Evolutionary conservation across 495 filamentous ascomycete genomes (phyloP).

Genomic region (Tetracladium marchalianum): DNA sequence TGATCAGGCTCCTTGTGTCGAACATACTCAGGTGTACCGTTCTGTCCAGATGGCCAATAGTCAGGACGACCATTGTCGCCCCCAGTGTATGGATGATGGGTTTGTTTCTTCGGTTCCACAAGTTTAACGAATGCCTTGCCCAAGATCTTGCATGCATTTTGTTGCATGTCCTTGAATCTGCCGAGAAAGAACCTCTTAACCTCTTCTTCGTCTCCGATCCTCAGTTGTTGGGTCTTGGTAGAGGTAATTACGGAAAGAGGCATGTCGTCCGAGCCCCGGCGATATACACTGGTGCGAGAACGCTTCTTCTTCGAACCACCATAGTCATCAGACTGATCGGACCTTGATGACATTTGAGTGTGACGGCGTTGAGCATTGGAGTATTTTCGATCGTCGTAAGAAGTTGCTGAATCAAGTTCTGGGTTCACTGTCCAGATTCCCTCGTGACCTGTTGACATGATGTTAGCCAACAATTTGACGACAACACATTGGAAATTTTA

Average conservation of each 20-base stretch:
- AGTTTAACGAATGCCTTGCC: conserved; percentile 74
- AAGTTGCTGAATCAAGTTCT: conserved; percentile 10
- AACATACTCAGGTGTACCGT: conserved; percentile 32
- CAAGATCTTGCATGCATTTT: conserved; percentile 62
- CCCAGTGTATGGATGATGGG: conserved; percentile 70
- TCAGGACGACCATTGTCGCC: conserved; percentile 55
- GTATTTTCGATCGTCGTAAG: neutral
- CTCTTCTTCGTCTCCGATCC: conserved; percentile 45
- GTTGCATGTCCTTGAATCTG: conserved; percentile 58
- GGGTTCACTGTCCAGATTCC: conserved; percentile 3
- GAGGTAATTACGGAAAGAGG: conserved; percentile 3
- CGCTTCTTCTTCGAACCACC: conserved; percentile 10
- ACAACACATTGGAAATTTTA: too few species aligned
- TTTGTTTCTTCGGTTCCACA: conserved; percentile 81
- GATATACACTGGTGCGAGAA: neutral
- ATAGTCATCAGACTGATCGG: conserved; percentile 15
- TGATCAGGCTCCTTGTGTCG: conserved; percentile 84
- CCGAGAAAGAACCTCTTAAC: conserved; percentile 55
- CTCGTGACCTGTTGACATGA: neutral
- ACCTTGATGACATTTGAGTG: conserved; percentile 2
- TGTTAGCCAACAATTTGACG: too few species aligned
- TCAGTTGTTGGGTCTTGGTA: conserved; percentile 27
- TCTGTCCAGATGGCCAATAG: conserved; percentile 62
- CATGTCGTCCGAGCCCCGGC: conserved; percentile 4
- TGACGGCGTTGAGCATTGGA: conserved; percentile 2